Percentiles rank a stretch among this genome's conserved stretches.
Evolutionary conservation across 139 green algal genomes (phyloP).

Genomic region (Astrephomene gubernaculifera): DNA sequence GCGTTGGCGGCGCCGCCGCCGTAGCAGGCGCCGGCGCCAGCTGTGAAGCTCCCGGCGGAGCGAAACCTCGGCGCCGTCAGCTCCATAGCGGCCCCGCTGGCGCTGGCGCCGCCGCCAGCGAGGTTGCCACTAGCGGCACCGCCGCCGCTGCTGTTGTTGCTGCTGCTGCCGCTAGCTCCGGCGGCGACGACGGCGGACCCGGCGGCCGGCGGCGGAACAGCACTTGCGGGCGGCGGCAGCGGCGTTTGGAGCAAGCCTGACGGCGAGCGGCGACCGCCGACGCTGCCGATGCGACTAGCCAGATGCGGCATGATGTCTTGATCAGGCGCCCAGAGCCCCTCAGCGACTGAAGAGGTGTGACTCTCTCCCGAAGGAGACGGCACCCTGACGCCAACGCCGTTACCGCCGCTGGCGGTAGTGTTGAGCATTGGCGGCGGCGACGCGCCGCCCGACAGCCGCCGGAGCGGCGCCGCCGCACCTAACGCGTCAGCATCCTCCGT

Average conservation of each 20-base stretch:
- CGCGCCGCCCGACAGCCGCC: not conserved
- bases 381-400: too few relatives aligned
- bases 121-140: too few relatives aligned
- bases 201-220: not conserved
- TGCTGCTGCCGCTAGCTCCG: not conserved
- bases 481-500: too few relatives aligned
- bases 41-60: not conserved
- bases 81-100: not conserved
- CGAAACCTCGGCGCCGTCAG: not conserved
- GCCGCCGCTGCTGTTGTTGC: conserved; percentile 8
- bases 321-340: not conserved
- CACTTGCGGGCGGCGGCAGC: not conserved
- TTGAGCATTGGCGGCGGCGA: not conserved
- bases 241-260: not conserved
- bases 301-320: not conserved
- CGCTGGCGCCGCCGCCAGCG: too few relatives aligned
- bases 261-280: not conserved
- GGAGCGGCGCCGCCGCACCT: too few relatives aligned
- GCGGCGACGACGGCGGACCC: not conserved
- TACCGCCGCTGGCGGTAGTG: not conserved
- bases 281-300: not conserved
- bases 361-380: not conserved
- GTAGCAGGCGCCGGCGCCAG: too few relatives aligned
- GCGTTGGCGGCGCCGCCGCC: too few relatives aligned
- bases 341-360: too few relatives aligned